Conservation (phyloP, 2,329 filamentous ascomycete species). For the Aspergillus tamarii region DNA sequence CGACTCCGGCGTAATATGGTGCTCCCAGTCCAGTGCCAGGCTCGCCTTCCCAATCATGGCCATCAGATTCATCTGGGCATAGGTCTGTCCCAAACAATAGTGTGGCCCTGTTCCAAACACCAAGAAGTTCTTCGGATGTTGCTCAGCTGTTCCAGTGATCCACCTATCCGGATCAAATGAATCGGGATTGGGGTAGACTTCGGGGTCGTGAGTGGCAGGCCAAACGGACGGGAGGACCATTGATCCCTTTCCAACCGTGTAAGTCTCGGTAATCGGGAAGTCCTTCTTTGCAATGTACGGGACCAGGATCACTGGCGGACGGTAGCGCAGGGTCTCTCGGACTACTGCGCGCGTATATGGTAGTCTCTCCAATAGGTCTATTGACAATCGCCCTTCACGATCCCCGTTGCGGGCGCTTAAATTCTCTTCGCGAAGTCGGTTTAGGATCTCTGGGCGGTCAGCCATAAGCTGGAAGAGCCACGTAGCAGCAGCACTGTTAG, state of each 20-base stretch:
- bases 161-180: slow-evolving; percentile 88
- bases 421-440: slow-evolving; percentile 91
- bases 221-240: slow-evolving; percentile 95
- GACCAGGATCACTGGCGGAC: slow-evolving; percentile 95
- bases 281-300: slow-evolving; percentile 93
- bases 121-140: slow-evolving; percentile 92
- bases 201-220: slow-evolving; percentile 86
- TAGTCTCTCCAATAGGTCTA: slow-evolving; percentile 88
- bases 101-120: slow-evolving; percentile 96
- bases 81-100: slow-evolving; percentile 93
- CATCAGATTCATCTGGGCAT: slow-evolving; percentile 85
- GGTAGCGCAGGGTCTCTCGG: slow-evolving; percentile 87
- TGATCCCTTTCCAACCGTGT: slow-evolving; percentile 91
- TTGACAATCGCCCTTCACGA: slow-evolving; percentile 67
- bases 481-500: slow-evolving; percentile 87
- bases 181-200: slow-evolving; percentile 89
- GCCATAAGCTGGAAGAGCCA: slow-evolving; percentile 96
- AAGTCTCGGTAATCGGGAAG: slow-evolving; percentile 83
- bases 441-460: slow-evolving; percentile 88
- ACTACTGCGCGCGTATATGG: slow-evolving; percentile 90
- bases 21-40: slow-evolving; percentile 84
- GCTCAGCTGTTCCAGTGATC: slow-evolving; percentile 85
- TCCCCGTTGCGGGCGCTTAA: slow-evolving; percentile 75
- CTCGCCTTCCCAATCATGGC: slow-evolving; percentile 89
- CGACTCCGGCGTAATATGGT: slow-evolving; percentile 78